Evolutionary conservation across 2,329 filamentous ascomycete genomes (phyloP), one percentile per base, ranked within the genome.

Genomic region (Colletotrichum gigasporum): DNA sequence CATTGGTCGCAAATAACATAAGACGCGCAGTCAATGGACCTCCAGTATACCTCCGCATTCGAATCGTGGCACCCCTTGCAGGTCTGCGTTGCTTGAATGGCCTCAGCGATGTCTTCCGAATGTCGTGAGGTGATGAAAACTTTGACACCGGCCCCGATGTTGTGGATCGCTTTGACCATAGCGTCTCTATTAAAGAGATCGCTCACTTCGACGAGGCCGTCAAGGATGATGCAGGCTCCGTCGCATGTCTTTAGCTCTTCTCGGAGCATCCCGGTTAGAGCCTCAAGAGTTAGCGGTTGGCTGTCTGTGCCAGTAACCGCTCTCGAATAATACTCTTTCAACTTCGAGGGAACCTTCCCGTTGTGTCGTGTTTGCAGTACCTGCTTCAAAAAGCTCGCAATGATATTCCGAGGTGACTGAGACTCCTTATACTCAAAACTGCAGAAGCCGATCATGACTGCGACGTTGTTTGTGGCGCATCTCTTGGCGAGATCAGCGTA

Each of bases 371-470:
- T 28, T 44, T 55, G 52, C 39, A 55, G 39, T 14, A 44, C 5
- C 24, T 55, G 52, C 39, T 55, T 55, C 52, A 55, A 35, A 12
- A 44, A 55, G 52, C 52, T 44, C 22, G 52, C 39, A 18, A 55
- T 45, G 8, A 45, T 18, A 18, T 32, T 35, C 20, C 39, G 52
- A 24, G 52, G 24, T 28, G 37, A 35, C 16, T 55, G 37, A 10
- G 52, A 44, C 35, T 55, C n/a, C 37, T 44, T 22, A 12, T 55
- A 18, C 11, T 55, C 52, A 26, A 22, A 42, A 28, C 50, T 53
- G 26, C 37, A 44, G 11, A 44, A 55, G n/a, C n/a, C 26, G 14
- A 42, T 28, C 22, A 42, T 41, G 50, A 53, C 20, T 9, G 35
- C 18, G 11, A 42, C 22, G 50, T 42, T 53, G 9, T 53, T 37